Conservation (phyloP, 768 basidiomycete species). For the Dacryopinax spathularia region DNA sequence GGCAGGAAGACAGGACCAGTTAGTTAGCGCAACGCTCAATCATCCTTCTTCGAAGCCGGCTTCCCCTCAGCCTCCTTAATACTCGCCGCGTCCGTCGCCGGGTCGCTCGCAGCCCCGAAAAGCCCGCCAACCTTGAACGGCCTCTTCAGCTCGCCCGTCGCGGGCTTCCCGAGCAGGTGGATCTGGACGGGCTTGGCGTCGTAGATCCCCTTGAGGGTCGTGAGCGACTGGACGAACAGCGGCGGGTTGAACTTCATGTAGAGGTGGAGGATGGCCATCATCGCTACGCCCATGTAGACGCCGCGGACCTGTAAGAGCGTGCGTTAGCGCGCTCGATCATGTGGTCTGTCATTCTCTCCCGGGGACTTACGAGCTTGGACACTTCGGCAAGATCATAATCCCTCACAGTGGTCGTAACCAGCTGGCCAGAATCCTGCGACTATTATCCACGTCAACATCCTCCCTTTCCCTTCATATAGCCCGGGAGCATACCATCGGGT, state of each 20-base stretch:
- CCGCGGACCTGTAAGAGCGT: slow-evolving; percentile 36
- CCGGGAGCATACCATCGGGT: slow-evolving; percentile 44
- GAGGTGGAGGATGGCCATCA: slow-evolving; percentile 85
- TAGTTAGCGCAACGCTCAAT: slow-evolving; percentile 29
- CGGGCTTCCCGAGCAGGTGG: slow-evolving; percentile 61
- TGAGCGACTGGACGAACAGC: slow-evolving; percentile 85
- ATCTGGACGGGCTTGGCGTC: slow-evolving; percentile 76
- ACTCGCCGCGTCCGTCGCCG: slow-evolving; percentile 71
- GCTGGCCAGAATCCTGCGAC: slow-evolving; percentile 52
- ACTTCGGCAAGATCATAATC: slow-evolving; percentile 89
- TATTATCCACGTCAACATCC: slow-evolving; percentile 15
- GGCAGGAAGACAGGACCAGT: no score
- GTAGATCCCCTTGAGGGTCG: slow-evolving; percentile 83
- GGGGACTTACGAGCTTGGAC: slow-evolving; percentile 44
- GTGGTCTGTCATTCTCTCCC: slow-evolving; percentile 1
- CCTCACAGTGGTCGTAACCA: slow-evolving; percentile 79
- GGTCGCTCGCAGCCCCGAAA: slow-evolving; percentile 62
- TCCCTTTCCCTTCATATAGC: neutral
- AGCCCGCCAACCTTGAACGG: slow-evolving; percentile 70
- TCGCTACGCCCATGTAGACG: slow-evolving; percentile 60
- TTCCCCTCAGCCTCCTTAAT: slow-evolving; percentile 84
- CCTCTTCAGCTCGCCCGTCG: slow-evolving; percentile 76
- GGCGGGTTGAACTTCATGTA: slow-evolving; percentile 96
- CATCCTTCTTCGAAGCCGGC: slow-evolving; percentile 67
- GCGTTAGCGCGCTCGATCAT: neutral